These are phyloP conservation scores for Senna tora DNA, from an alignment of 306 rosid species.

Conservation along the genomic window DNA sequence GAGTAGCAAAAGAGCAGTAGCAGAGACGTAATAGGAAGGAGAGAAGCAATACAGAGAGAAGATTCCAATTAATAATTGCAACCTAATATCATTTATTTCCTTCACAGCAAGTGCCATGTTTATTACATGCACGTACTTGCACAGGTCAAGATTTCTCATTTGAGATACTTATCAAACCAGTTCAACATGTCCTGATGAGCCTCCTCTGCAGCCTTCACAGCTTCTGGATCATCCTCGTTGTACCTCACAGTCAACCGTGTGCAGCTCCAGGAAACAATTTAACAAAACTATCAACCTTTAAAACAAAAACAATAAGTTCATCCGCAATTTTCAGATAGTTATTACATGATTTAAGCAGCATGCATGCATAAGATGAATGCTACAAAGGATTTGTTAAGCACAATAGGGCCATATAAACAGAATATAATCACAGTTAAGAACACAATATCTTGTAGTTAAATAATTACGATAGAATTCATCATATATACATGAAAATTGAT, in stretches of 20 bases:
- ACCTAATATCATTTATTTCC: neutral
- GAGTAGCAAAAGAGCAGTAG: too few relatives aligned
- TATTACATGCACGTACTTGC: neutral
- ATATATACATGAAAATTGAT: neutral
- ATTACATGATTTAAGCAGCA: too few relatives aligned
- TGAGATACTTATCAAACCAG: slow-evolving; percentile 49
- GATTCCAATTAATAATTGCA: too few relatives aligned
- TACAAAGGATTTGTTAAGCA: too few relatives aligned
- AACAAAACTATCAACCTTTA: slow-evolving; percentile 44
- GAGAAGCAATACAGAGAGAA: too few relatives aligned
- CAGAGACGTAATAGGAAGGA: too few relatives aligned
- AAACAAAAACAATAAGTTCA: neutral
- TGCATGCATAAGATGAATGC: too few relatives aligned
- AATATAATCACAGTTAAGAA: too few relatives aligned
- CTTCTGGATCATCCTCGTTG: slow-evolving; percentile 42
- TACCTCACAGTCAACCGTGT: slow-evolving; percentile 61
- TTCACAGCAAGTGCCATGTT: neutral
- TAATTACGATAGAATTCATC: too few relatives aligned
- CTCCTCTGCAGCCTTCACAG: slow-evolving; percentile 57
- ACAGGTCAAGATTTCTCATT: slow-evolving; percentile 34
- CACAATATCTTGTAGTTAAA: too few relatives aligned
- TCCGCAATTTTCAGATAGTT: neutral
- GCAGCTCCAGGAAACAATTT: slow-evolving; percentile 53
- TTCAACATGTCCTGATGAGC: slow-evolving; percentile 48
- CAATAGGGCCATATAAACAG: too few relatives aligned